These are phyloP conservation scores for Penicillium angulare DNA, from an alignment of 495 filamentous ascomycete species.

Conservation along the genomic window DNA sequence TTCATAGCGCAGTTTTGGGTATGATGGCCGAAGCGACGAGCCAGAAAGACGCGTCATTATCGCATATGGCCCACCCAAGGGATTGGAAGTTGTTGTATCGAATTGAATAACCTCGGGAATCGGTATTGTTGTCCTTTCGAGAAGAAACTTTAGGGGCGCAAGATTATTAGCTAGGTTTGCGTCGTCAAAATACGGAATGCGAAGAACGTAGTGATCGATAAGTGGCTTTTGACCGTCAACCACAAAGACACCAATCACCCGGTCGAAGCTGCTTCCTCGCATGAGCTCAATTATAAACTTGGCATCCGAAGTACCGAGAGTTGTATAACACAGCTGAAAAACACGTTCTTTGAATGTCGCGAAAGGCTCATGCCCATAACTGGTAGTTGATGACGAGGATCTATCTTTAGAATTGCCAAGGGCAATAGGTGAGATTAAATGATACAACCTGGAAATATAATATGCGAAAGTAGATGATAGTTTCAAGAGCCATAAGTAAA, in stretches of 20 bases:
- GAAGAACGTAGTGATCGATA: neutral
- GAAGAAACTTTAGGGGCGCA: neutral
- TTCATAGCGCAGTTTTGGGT: neutral
- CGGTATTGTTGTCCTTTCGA: neutral
- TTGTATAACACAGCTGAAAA: too few relatives aligned
- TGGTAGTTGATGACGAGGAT: too few relatives aligned
- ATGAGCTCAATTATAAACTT: too few relatives aligned
- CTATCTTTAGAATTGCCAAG: too few relatives aligned
- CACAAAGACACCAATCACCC: neutral
- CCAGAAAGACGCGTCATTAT: neutral
- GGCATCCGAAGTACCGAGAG: too few relatives aligned
- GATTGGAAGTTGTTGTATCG: neutral
- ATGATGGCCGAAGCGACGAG: neutral
- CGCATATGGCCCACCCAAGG: neutral
- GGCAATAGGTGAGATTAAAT: too few relatives aligned
- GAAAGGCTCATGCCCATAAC: too few relatives aligned
- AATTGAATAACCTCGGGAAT: neutral
- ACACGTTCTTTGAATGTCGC: too few relatives aligned
- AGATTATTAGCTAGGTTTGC: neutral
- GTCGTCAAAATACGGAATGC: neutral
- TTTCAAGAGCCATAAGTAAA: too few relatives aligned
- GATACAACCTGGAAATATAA: too few relatives aligned
- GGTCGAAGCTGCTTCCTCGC: neutral
- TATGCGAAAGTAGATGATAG: too few relatives aligned
- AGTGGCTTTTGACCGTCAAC: neutral